Percentiles rank a stretch among this genome's conserved stretches.
These are phyloP conservation scores for Fusarium sp. DNA, from an alignment of 2,329 filamentous ascomycete genomes.

Conservation along the genomic window DNA sequence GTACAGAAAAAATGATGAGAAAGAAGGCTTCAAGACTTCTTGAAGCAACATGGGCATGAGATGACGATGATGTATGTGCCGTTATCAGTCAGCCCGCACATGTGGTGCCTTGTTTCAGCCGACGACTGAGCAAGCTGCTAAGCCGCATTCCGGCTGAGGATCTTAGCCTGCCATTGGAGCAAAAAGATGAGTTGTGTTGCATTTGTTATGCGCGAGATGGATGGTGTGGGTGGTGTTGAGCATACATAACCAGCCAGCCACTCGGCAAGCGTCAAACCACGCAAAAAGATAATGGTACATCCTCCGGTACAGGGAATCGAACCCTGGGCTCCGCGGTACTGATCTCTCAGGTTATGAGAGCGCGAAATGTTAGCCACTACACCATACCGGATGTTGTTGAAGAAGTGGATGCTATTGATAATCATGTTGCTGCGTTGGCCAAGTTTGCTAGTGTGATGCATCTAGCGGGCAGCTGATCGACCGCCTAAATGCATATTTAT, in stretches of 20 bases:
- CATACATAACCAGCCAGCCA: conserved; percentile 12
- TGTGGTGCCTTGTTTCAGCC: conserved; percentile 19
- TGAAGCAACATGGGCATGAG: conserved; percentile 19
- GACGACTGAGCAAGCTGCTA: conserved; percentile 12
- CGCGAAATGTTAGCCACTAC: conserved; percentile 48
- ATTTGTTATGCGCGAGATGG: background rate
- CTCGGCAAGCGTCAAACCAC: background rate
- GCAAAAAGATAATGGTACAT: conserved; percentile 3
- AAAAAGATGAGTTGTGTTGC: conserved; percentile 12
- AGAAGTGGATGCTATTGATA: no score
- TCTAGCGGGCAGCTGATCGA: background rate
- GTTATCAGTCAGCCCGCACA: conserved; percentile 6
- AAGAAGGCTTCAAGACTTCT: conserved; percentile 22
- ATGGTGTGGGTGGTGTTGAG: conserved; percentile 24
- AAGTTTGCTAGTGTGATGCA: background rate
- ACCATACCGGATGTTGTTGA: conserved; percentile 42
- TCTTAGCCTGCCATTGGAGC: conserved; percentile 23
- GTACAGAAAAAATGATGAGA: background rate
- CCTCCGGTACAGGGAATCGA: conserved; percentile 4
- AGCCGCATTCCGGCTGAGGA: conserved; percentile 25
- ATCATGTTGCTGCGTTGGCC: background rate
- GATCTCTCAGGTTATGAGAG: conserved; percentile 42
- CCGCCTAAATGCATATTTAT: background rate
- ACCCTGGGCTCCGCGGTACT: conserved; percentile 12
- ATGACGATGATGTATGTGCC: conserved; percentile 5